Evolutionary conservation across 352 stramenopile species (phyloP).

Genomic region (Globisporangium solare): DNA sequence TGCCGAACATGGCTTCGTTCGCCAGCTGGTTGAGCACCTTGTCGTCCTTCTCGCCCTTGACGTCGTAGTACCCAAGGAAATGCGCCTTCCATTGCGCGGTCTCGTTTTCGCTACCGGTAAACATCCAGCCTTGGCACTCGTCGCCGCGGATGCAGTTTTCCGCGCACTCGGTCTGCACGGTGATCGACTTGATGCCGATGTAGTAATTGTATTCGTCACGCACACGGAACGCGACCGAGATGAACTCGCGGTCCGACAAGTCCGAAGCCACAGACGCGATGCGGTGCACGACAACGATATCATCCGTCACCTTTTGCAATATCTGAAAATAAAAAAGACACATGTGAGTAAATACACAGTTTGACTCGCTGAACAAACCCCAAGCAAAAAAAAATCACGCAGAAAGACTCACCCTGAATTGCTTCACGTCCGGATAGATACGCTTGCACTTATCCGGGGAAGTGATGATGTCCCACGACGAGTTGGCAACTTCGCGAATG

Average conservation of each 20-base stretch:
- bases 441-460: constrained; percentile 77
- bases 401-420: constrained; percentile 54
- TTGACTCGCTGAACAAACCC: background rate
- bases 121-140: constrained; percentile 83
- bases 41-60: constrained; percentile 81
- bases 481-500: constrained; percentile 63
- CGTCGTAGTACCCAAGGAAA: constrained; percentile 80
- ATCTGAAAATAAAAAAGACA: constrained; percentile 26
- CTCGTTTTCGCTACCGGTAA: constrained; percentile 62
- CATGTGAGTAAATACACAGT: constrained; percentile 3
- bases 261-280: constrained; percentile 73
- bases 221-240: constrained; percentile 71
- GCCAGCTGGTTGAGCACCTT: constrained; percentile 79
- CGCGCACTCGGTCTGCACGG: constrained; percentile 59
- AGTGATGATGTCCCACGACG: constrained; percentile 83
- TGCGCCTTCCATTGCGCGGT: constrained; percentile 67
- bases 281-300: constrained; percentile 77
- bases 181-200: constrained; percentile 71
- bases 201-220: constrained; percentile 76
- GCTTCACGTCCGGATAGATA: constrained; percentile 81
- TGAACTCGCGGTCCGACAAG: constrained; percentile 71
- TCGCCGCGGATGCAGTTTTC: constrained; percentile 81
- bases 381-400: background rate
- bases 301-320: constrained; percentile 78
- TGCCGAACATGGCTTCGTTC: constrained; percentile 84